Evolutionary conservation across 495 filamentous ascomycete genomes (phyloP).

Genomic region (Articulospora tetracladia): DNA sequence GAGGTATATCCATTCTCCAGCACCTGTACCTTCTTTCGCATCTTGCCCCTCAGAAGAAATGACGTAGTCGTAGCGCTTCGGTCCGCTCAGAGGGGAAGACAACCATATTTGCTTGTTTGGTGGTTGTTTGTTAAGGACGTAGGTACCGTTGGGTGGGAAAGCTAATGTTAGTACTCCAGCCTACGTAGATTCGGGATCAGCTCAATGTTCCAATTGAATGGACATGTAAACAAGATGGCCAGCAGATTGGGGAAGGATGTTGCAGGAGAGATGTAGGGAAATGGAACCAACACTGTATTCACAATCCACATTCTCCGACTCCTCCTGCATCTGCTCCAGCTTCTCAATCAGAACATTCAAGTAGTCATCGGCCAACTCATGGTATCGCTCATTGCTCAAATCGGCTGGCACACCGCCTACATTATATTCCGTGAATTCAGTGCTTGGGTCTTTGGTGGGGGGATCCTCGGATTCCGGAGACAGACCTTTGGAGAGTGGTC

Average conservation of each 20-base stretch:
- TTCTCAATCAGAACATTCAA: slow-evolving; percentile 59
- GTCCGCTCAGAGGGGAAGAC: slow-evolving; percentile 84
- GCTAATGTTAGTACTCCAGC: slow-evolving; percentile 78
- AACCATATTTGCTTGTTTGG: slow-evolving; percentile 98
- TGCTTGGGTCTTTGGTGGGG: slow-evolving; percentile 9
- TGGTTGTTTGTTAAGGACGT: slow-evolving; percentile 95
- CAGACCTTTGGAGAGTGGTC: slow-evolving; percentile 21
- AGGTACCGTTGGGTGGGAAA: slow-evolving; percentile 63
- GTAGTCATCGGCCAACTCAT: slow-evolving; percentile 44
- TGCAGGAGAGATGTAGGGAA: background rate
- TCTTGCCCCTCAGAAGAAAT: slow-evolving; percentile 63
- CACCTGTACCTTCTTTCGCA: slow-evolving; percentile 67
- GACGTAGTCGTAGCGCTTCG: slow-evolving; percentile 90
- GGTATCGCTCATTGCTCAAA: slow-evolving; percentile 33
- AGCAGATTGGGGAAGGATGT: background rate
- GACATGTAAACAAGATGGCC: too few relatives aligned
- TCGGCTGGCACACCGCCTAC: slow-evolving; percentile 12
- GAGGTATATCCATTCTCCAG: slow-evolving; percentile 79
- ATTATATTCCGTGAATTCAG: slow-evolving; percentile 6
- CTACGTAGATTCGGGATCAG: slow-evolving; percentile 34
- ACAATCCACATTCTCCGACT: slow-evolving; percentile 60
- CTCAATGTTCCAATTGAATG: background rate
- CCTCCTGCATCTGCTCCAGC: slow-evolving; percentile 61
- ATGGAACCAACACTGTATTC: slow-evolving; percentile 49
- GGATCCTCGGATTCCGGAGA: slow-evolving; percentile 26